A percentile compares a stretch with the other conserved stretches of the same genome.
phyloP scores from a whole-genome alignment of 1,284 basidiomycete species.

The Lentinula novae-zelandiae region DNA sequence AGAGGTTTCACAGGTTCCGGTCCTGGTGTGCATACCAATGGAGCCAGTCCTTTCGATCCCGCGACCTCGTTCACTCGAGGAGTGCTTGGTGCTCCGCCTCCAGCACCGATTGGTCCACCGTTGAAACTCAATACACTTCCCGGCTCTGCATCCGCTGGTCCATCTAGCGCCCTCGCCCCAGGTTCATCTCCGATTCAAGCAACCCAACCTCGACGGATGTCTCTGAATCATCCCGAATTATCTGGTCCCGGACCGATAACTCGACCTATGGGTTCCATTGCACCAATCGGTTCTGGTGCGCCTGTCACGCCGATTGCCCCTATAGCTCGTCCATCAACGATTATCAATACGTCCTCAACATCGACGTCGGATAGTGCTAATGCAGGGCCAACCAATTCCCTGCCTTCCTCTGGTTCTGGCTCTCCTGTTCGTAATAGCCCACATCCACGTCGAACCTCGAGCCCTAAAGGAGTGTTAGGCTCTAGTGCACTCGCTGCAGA shows the following conservation, averaged over 20 bases:
- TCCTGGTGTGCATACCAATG: neutral
- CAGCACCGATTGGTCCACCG: constrained; percentile 57
- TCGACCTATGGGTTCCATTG: neutral
- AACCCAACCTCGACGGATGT: neutral
- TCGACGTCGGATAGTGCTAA: neutral
- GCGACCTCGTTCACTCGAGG: constrained; percentile 25
- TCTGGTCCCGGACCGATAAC: neutral
- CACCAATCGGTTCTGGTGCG: neutral
- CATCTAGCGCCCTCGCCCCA: neutral
- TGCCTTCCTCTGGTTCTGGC: constrained; percentile 54
- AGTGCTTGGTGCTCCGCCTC: constrained; percentile 27
- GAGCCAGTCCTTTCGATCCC: constrained; percentile 44
- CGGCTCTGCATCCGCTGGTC: constrained; percentile 19
- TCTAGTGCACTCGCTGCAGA: constrained; percentile 74
- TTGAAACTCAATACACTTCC: constrained; percentile 37
- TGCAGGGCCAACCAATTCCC: constrained; percentile 16
- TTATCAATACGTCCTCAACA: constrained; percentile 16
- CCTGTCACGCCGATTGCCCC: constrained; percentile 28
- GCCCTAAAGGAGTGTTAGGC: constrained; percentile 62
- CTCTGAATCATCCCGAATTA: neutral
- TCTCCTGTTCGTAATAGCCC: constrained; percentile 37
- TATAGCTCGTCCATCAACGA: constrained; percentile 41
- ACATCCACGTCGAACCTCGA: constrained; percentile 33
- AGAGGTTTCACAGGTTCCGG: constrained; percentile 34
- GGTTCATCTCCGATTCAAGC: neutral